These are phyloP conservation scores for Xylaria sp. DNA, from an alignment of 2,329 filamentous ascomycete species.

Conservation along the genomic window DNA sequence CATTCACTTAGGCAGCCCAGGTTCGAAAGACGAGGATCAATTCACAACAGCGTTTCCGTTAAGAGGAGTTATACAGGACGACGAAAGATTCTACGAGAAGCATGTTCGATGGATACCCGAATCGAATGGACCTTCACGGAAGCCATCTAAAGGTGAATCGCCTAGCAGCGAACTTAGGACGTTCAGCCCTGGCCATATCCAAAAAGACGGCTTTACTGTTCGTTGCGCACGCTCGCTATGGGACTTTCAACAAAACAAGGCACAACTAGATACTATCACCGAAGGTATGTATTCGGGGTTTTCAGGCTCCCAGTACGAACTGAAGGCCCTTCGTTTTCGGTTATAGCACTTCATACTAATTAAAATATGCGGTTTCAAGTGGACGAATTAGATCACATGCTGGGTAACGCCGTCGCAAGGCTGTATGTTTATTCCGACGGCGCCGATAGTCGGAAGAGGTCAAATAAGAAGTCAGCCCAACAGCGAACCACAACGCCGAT, in stretches of 20 bases:
- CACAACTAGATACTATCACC: not conserved
- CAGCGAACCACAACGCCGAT: not conserved
- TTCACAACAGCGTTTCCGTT: slow-evolving; percentile 3
- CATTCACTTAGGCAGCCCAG: not conserved
- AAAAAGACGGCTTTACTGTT: not conserved
- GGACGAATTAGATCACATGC: not conserved
- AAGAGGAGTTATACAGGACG: not conserved
- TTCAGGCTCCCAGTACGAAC: not conserved
- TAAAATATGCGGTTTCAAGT: not conserved
- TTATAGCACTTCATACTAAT: not conserved
- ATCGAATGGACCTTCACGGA: not conserved
- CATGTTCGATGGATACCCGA: slow-evolving; percentile 3
- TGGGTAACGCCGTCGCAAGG: not conserved
- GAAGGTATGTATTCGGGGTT: not conserved
- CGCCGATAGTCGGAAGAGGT: not conserved
- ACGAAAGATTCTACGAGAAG: not conserved
- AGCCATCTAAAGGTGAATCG: not conserved
- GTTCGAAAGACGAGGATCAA: no score
- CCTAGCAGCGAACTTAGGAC: not conserved
- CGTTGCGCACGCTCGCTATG: not conserved
- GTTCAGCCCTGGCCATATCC: not conserved
- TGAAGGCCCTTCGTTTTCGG: no score
- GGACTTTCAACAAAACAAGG: not conserved
- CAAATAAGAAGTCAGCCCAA: not conserved
- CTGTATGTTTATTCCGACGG: not conserved